Conservation (phyloP, 257 asterid genomes). For the Plantago ovata region DNA sequence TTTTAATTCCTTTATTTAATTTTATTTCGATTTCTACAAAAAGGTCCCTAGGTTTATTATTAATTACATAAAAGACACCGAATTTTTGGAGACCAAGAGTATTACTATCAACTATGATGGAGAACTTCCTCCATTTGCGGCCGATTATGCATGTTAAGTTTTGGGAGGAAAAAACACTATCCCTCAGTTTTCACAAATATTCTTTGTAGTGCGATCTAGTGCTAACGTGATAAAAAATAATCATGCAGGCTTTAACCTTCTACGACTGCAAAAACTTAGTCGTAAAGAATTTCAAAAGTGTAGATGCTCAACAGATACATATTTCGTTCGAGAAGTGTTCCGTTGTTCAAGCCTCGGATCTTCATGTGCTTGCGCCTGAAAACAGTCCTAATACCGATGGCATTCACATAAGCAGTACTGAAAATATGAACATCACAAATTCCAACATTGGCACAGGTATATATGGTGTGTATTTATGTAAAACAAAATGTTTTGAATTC, state of each 20-base stretch:
- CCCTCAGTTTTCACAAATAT: too few species aligned
- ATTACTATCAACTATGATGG: too few species aligned
- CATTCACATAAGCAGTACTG: slow-evolving; percentile 55
- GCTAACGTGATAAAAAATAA: too few species aligned
- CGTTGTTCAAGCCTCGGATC: slow-evolving; percentile 43
- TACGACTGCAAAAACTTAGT: slow-evolving; percentile 48
- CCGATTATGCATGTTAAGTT: not conserved
- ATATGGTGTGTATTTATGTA: slow-evolving; percentile 36
- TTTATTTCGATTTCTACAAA: too few species aligned
- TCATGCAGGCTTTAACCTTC: slow-evolving; percentile 75
- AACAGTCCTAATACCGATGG: slow-evolving; percentile 86
- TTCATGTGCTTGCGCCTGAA: slow-evolving; percentile 51
- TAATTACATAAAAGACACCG: too few species aligned
- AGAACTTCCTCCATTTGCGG: too few species aligned
- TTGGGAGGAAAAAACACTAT: too few species aligned
- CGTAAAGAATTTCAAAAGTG: slow-evolving; percentile 40
- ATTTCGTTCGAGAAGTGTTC: slow-evolving; percentile 43
- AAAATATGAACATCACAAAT: slow-evolving; percentile 45
- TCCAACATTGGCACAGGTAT: slow-evolving; percentile 55
- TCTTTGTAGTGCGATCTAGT: too few species aligned
- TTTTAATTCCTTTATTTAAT: too few species aligned
- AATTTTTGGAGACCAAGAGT: too few species aligned
- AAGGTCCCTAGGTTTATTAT: too few species aligned
- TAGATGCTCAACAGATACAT: slow-evolving; percentile 69
- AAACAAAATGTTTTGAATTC: too few species aligned